Evolutionary conservation across 306 rosid genomes (phyloP), one percentile per base, ranked within the genome.

Genomic region (Sechiopsis laciniata): DNA sequence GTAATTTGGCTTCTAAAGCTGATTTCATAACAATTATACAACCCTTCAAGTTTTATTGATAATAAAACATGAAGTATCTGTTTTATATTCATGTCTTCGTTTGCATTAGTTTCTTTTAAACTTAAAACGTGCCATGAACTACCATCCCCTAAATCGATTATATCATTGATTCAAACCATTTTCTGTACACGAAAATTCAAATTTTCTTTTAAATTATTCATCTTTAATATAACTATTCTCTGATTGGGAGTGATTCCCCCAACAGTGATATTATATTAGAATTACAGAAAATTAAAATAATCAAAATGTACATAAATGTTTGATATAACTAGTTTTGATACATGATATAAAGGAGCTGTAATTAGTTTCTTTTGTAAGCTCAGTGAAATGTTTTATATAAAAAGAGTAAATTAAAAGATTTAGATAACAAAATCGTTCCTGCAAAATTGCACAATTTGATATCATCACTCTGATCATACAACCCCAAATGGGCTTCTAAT

Each of bases 21-120:
- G 17, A 46, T 20, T 67, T 6, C 72, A 67, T 67, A 21, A 67
- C 72, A 67, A 45, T 46, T 20, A 67, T 21, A 46, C 73, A n/a
- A 48, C 32, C 58, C 45, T 69, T 46, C 37, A 11, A 69, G 55
- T 22, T 50, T 37, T 14, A 69, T 14, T 24, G 21, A 45, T 69
- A 50, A 69, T 69, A 69, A 69, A 69, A 69, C 42, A 14, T 51
- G 14, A 62, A 10, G 15, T 69, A 22, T 50, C 15, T 50, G 58
- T 69, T 69, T 50, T 8, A 9, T 37, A 16, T 37, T 9, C 20
- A 7, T 15, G 16, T 14, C 21, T 14, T 15, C 1, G 6, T 62
- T 26, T 61, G 26, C 20, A 32, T 32, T 1, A 2, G 37, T 7
- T 8, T 19, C 11, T 55, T 11, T 10, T 0, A 11, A 48, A 48